These are phyloP conservation scores for Cyclospora cayetanensis DNA, from an alignment of 169 alveolate species.

Conservation along the genomic window DNA sequence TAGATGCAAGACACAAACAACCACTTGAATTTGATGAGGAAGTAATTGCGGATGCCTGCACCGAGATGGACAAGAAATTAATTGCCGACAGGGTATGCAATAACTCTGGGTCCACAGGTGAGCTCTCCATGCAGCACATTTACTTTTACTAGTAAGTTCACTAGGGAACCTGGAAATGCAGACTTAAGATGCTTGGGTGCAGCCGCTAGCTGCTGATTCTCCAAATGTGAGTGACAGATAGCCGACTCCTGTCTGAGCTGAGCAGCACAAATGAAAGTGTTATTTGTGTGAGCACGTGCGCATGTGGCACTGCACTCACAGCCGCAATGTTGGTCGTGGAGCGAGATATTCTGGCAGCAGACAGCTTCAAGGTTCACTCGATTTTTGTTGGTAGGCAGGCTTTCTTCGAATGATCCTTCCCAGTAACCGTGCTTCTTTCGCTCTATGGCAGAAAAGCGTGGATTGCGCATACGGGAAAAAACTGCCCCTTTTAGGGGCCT, in stretches of 20 bases:
- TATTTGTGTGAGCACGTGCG: too few species aligned
- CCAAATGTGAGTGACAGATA: too few species aligned
- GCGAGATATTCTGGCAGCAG: not conserved
- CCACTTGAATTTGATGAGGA: not conserved
- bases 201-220: too few species aligned
- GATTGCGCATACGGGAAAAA: too few species aligned
- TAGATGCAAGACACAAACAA: not conserved
- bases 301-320: not conserved
- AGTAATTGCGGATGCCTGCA: not conserved
- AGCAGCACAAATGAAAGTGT: not conserved
- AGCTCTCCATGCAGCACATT: too few species aligned
- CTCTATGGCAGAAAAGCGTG: too few species aligned
- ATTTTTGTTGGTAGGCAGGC: not conserved
- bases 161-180: too few species aligned
- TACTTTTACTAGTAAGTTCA: too few species aligned
- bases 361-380: not conserved
- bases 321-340: not conserved
- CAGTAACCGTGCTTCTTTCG: too few species aligned
- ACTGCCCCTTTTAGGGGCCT: too few species aligned
- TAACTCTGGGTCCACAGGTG: not conserved
- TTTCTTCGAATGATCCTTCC: not conserved
- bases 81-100: not conserved
- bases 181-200: too few species aligned
- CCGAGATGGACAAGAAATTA: not conserved
- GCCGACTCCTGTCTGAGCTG: too few species aligned